These are phyloP conservation scores for Tulasnella sp. DNA, from an alignment of 768 basidiomycete genomes.

Conservation along the genomic window DNA sequence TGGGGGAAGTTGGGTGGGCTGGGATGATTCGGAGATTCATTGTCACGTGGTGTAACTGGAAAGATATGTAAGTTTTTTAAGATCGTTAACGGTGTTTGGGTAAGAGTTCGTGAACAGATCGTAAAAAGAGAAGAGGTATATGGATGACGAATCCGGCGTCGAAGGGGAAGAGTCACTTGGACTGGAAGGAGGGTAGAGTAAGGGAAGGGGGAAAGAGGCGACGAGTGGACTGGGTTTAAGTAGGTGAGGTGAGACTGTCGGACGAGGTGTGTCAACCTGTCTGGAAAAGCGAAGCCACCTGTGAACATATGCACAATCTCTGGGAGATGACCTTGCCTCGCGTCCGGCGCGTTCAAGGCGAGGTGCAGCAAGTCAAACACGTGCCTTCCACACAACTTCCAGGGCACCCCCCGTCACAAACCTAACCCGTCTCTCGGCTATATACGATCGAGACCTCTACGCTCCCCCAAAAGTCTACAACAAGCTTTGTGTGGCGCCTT, in stretches of 20 bases:
- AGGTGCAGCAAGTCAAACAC: neutral
- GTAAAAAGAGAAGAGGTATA: neutral
- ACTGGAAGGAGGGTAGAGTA: neutral
- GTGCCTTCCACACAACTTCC: neutral
- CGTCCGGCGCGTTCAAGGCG: neutral
- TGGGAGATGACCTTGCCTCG: conserved; percentile 1
- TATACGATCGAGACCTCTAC: neutral
- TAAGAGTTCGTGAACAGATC: neutral
- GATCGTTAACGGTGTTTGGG: neutral
- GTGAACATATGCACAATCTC: neutral
- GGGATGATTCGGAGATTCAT: conserved; percentile 14
- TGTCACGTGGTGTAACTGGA: neutral
- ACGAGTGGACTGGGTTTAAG: neutral
- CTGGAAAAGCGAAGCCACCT: neutral
- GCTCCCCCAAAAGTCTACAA: neutral
- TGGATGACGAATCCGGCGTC: conserved; percentile 4
- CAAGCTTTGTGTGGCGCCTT: neutral
- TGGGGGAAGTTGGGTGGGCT: conserved; percentile 5
- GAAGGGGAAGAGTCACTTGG: neutral
- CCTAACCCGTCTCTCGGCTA: neutral
- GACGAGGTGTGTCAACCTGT: neutral
- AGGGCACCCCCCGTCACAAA: too few species aligned
- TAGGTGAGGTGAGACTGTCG: neutral
- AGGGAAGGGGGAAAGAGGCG: neutral
- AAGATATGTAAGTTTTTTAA: neutral